phyloP scores from a whole-genome alignment of 345 rosid species.

The Erucastrum elatum region DNA sequence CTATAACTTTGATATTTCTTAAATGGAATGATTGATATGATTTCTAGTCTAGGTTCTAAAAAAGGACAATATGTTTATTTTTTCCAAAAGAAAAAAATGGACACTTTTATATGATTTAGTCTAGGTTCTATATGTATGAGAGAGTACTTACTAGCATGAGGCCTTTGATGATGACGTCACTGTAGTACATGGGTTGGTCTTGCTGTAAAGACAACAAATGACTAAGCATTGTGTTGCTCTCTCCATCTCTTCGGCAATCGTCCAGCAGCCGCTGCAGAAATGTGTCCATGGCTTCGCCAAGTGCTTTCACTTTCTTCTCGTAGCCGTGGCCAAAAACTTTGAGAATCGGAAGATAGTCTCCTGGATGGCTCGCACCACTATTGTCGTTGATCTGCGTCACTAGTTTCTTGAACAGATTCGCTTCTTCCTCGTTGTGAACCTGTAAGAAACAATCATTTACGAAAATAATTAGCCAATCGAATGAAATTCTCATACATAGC shows the following conservation, averaged over 20 bases:
- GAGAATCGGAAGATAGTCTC: constrained; percentile 44
- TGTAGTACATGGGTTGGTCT: constrained; percentile 47
- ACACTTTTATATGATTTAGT: not conserved
- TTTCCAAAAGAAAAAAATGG: not conserved
- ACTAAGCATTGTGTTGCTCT: constrained; percentile 46
- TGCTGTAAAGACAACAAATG: constrained; percentile 44
- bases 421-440: constrained; percentile 30
- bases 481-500: not conserved
- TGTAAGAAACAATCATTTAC: not conserved
- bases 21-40: no score
- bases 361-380: constrained; percentile 42
- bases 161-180: constrained; percentile 56
- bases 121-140: not conserved
- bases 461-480: not conserved
- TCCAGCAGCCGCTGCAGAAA: constrained; percentile 47
- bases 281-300: constrained; percentile 33
- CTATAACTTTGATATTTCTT: no score
- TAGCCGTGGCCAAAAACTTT: constrained; percentile 40
- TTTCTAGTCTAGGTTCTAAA: no score
- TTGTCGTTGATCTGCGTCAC: constrained; percentile 9
- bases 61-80: no score
- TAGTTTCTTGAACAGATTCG: constrained; percentile 33
- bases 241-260: constrained; percentile 35
- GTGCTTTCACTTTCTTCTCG: constrained; percentile 25
- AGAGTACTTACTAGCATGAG: constrained; percentile 41